Evolutionary conservation across 768 basidiomycete genomes (phyloP).

Genomic region (Phanerochaete sordida): DNA sequence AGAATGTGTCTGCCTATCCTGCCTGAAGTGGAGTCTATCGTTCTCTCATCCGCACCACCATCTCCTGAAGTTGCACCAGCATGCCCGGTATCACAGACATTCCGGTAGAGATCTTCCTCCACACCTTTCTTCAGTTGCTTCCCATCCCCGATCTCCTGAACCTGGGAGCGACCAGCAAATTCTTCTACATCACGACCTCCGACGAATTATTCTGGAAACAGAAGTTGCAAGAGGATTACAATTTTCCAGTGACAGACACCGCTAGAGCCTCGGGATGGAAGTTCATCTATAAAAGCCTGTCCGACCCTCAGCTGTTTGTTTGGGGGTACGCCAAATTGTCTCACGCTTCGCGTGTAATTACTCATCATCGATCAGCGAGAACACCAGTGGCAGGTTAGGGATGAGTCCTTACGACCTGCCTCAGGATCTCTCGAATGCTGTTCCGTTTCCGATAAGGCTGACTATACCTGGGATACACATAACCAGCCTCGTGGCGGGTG

Average conservation of each 20-base stretch:
- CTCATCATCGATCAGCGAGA: conserved; percentile 41
- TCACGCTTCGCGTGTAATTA: not conserved
- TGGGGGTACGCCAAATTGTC: conserved; percentile 50
- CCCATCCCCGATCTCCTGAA: too few relatives aligned
- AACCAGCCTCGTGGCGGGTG: conserved; percentile 74
- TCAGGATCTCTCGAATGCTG: not conserved
- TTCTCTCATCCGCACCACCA: too few relatives aligned
- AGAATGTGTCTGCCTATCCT: too few relatives aligned
- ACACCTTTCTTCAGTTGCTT: too few relatives aligned
- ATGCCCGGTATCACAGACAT: too few relatives aligned
- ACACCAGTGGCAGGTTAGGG: conserved; percentile 62
- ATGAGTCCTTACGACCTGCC: conserved; percentile 28
- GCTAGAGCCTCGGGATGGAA: conserved; percentile 81
- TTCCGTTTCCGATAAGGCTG: conserved; percentile 31
- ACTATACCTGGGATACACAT: conserved; percentile 55
- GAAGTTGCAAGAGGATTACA: conserved; percentile 66
- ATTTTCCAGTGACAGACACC: conserved; percentile 68
- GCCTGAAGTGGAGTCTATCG: too few relatives aligned
- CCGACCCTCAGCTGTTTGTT: conserved; percentile 46
- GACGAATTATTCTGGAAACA: conserved; percentile 82
- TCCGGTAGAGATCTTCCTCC: too few relatives aligned
- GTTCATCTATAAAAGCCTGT: conserved; percentile 70
- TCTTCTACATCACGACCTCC: conserved; percentile 53
- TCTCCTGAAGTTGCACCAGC: too few relatives aligned
- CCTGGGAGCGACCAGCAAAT: conserved; percentile 44